Conservation (phyloP, 495 filamentous ascomycete species). For the Annulohypoxylon nitens region DNA sequence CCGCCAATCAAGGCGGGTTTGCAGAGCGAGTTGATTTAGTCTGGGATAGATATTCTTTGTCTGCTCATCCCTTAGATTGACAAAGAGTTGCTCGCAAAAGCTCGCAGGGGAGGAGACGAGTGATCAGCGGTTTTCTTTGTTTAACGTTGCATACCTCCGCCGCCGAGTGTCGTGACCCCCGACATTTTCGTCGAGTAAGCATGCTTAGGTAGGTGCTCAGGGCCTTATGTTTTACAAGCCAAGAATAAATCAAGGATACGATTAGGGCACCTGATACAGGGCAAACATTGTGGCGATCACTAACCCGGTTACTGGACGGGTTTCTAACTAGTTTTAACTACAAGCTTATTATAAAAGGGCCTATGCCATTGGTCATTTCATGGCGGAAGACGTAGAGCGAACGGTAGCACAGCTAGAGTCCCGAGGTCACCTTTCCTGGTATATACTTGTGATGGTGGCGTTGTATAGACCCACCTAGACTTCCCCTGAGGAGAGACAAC, state of each 20-base stretch:
- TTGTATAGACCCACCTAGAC: slow-evolving; percentile 3
- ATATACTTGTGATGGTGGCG: neutral
- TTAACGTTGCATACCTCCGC: neutral
- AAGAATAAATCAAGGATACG: neutral
- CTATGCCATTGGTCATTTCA: neutral
- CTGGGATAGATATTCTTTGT: neutral
- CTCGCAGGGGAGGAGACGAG: neutral
- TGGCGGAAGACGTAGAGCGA: neutral
- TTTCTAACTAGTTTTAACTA: neutral
- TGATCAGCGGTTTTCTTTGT: slow-evolving; percentile 8
- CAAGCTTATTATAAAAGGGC: neutral
- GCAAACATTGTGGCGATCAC: neutral
- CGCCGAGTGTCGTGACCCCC: neutral
- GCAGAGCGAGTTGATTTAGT: neutral
- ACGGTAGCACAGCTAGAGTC: neutral
- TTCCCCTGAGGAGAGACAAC: neutral
- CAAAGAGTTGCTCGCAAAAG: neutral
- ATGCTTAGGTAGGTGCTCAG: neutral
- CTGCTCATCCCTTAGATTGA: neutral
- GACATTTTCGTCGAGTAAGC: neutral
- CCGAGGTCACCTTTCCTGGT: neutral
- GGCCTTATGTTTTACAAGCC: neutral
- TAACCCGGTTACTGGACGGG: neutral
- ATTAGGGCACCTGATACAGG: neutral
- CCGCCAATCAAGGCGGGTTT: neutral